Evolutionary conservation across 805 yeast species (phyloP), one percentile per base, ranked within the genome.

Genomic region (Suhomyces sp.): DNA sequence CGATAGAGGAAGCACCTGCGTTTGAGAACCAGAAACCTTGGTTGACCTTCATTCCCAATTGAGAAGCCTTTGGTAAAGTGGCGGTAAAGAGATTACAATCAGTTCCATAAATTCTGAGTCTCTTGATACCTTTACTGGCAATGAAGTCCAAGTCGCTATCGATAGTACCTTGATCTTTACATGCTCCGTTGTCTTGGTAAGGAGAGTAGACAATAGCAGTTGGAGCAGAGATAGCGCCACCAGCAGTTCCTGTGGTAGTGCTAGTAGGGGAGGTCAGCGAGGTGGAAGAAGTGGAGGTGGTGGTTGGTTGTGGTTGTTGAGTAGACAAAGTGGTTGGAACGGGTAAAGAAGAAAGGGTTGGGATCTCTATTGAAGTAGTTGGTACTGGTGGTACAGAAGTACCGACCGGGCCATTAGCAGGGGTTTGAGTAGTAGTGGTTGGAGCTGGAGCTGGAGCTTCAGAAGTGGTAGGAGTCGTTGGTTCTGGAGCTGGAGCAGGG

Each of bases 21-120:
- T 62, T 41, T 29, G 72, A 57, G 44, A 90, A 79, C 90, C 93
- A 90, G 60, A 90, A 74, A 31, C 97, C 96, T 69, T 87, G 96
- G 59, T 85, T 83, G 39, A 88, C 77, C 24, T 65, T 76, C 33
- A 90, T 57, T 4, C 95, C 95, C 35, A 83, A 61, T 10, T 57
- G 33, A 16, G 53, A 50, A 47, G 83, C 75, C 25, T 70, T 72
- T 31, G 93, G 86, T 48, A 78, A 70, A 24, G 88, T 78, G 3
- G 83, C 78, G 19, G 71, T 53, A 31, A 85, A 60, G 17, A 83
- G 76, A 56, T 76, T 70, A 67, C 97, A 90, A 60, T 90, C 97
- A 39, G 86, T 83, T 48, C 95, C 95, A 56, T 90, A 90, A 35
- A 87, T 57, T 67, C 97, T 79, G 35, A 90, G 64, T 34, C 74